These are phyloP conservation scores for Erucastrum elatum DNA, from an alignment of 345 rosid genomes.

Conservation along the genomic window DNA sequence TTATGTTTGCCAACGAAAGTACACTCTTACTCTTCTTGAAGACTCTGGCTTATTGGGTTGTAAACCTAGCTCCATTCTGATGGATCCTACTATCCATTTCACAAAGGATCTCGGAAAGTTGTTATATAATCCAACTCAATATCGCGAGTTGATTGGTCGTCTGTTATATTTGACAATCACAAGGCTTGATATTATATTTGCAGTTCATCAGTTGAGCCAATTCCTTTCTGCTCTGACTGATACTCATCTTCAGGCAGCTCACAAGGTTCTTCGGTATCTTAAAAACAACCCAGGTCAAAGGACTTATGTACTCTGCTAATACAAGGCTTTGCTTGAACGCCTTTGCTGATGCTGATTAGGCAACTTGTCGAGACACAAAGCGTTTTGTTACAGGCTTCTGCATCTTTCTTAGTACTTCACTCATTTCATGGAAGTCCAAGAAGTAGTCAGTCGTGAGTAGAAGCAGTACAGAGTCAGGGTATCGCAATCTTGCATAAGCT, in stretches of 20 bases:
- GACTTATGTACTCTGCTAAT: neutral
- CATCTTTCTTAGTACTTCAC: no score
- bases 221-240: neutral
- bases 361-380: no score
- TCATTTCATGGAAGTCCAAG: no score
- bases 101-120: neutral
- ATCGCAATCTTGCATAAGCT: no score
- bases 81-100: neutral
- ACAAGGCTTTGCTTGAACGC: neutral
- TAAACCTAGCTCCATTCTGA: neutral
- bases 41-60: neutral
- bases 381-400: no score
- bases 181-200: neutral
- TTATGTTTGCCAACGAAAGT: neutral
- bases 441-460: no score
- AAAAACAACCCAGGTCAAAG: neutral
- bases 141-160: neutral
- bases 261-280: neutral
- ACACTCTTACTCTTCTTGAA: neutral
- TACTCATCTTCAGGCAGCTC: neutral
- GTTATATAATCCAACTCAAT: no score
- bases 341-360: neutral
- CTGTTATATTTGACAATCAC: neutral
- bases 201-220: neutral
- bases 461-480: no score